Conservation (phyloP, 2,329 filamentous ascomycete species). For the Claviceps monticola region DNA sequence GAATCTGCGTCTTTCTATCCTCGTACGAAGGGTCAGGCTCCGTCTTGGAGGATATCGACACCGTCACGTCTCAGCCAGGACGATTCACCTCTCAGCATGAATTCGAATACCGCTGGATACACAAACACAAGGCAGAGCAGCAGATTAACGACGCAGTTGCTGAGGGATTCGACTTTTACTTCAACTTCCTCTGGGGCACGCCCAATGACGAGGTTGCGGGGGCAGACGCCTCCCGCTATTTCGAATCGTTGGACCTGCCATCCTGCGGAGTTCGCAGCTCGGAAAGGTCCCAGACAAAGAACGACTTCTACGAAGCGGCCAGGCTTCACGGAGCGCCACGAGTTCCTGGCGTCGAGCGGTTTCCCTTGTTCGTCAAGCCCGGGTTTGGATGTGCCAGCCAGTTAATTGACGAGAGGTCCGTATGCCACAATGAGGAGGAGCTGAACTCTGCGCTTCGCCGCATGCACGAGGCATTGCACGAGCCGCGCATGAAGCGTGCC, state of each 20-base stretch:
- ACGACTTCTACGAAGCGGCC: neutral
- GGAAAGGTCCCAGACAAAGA: neutral
- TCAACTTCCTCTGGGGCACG: neutral
- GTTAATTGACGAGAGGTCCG: neutral
- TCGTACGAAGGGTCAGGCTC: neutral
- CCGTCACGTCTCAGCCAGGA: neutral
- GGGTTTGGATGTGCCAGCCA: neutral
- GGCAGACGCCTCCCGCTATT: neutral
- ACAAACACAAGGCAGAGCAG: neutral
- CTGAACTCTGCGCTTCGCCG: neutral
- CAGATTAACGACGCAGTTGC: neutral
- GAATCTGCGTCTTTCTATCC: neutral
- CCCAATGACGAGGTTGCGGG: neutral
- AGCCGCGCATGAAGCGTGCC: neutral
- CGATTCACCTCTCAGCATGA: neutral
- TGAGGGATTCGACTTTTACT: constrained; percentile 1
- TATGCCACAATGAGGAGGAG: neutral
- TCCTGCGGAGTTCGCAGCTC: neutral
- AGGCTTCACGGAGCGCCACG: neutral
- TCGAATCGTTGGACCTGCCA: neutral
- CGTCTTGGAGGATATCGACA: neutral
- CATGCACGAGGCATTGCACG: neutral
- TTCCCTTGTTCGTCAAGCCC: constrained; percentile 1
- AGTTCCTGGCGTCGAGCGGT: neutral
- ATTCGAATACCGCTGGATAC: neutral